Conservation (phyloP, 2,329 filamentous ascomycete species). For the Diaporthe citri region DNA sequence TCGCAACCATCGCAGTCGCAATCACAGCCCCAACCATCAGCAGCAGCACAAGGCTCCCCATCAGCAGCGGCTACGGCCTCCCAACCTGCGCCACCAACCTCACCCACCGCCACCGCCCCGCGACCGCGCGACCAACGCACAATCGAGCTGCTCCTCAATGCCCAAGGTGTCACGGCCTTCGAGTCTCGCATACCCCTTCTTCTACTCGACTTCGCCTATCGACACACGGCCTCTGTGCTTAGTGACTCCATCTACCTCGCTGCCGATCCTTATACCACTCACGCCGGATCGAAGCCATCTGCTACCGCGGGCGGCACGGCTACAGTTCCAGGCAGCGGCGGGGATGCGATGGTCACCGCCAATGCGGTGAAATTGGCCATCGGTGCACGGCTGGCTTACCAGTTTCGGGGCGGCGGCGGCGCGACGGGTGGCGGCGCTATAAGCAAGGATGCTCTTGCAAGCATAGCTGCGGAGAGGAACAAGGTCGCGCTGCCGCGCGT, state of each 20-base stretch:
- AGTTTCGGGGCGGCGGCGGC: constrained; percentile 71
- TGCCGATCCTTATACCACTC: constrained; percentile 75
- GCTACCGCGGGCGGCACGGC: constrained; percentile 63
- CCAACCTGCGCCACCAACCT: constrained; percentile 44
- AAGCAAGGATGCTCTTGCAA: constrained; percentile 81
- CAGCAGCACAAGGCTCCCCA: constrained; percentile 40
- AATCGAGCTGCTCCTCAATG: constrained; percentile 83
- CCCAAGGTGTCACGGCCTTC: constrained; percentile 83
- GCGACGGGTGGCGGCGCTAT: constrained; percentile 62
- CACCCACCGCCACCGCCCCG: constrained; percentile 57
- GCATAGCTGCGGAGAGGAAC: constrained; percentile 80
- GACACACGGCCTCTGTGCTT: constrained; percentile 80
- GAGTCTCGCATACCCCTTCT: constrained; percentile 86
- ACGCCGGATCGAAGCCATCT: constrained; percentile 66
- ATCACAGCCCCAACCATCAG: constrained; percentile 45
- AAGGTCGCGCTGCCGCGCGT: constrained; percentile 74
- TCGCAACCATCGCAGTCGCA: constrained; percentile 45
- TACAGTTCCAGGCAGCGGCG: constrained; percentile 56
- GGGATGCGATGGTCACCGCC: constrained; percentile 70
- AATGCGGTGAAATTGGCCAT: constrained; percentile 81
- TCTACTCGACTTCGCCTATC: constrained; percentile 88
- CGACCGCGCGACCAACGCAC: constrained; percentile 84
- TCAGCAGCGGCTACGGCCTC: constrained; percentile 42
- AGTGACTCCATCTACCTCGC: constrained; percentile 78
- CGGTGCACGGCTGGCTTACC: constrained; percentile 74